Conservation (phyloP, 2,329 filamentous ascomycete genomes). For the Immersiporthe knoxdaviesiana region DNA sequence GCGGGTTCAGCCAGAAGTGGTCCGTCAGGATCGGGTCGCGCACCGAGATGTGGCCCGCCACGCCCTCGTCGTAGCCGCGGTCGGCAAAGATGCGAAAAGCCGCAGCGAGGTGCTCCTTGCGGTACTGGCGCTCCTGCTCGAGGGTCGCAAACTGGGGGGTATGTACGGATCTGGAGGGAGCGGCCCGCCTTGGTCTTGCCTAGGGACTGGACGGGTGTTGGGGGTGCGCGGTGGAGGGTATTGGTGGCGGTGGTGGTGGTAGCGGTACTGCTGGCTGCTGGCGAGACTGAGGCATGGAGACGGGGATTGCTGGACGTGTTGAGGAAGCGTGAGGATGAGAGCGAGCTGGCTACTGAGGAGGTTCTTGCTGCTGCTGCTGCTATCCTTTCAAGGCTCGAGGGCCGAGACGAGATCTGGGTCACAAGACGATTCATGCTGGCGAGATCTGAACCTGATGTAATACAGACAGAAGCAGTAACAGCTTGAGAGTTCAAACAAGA, state of each 20-base stretch:
- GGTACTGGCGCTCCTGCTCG: slow-evolving; percentile 58
- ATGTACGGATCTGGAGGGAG: slow-evolving; percentile 43
- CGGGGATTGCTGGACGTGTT: slow-evolving; percentile 11
- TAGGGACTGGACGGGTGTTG: slow-evolving; percentile 27
- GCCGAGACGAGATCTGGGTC: neutral
- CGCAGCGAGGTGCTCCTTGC: slow-evolving; percentile 59
- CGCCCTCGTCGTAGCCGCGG: slow-evolving; percentile 63
- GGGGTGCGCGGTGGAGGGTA: slow-evolving; percentile 19
- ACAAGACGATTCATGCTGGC: slow-evolving; percentile 18
- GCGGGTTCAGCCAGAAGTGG: slow-evolving; percentile 51
- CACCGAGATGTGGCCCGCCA: slow-evolving; percentile 59
- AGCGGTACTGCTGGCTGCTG: neutral
- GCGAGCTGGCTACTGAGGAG: neutral
- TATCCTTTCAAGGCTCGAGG: slow-evolving; percentile 2
- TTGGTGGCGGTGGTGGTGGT: neutral
- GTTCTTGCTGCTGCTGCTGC: neutral
- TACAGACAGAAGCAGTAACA: neutral
- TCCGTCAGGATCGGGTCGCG: slow-evolving; percentile 33
- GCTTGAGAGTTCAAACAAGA: neutral
- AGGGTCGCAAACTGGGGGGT: slow-evolving; percentile 56
- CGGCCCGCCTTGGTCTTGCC: slow-evolving; percentile 25
- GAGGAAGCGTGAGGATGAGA: neutral
- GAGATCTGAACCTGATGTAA: neutral
- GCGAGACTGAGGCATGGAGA: slow-evolving; percentile 20
- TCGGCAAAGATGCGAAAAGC: slow-evolving; percentile 65